These are phyloP conservation scores for Phellopilus nigrolimitatus DNA, from an alignment of 1,284 basidiomycete species.

Conservation along the genomic window DNA sequence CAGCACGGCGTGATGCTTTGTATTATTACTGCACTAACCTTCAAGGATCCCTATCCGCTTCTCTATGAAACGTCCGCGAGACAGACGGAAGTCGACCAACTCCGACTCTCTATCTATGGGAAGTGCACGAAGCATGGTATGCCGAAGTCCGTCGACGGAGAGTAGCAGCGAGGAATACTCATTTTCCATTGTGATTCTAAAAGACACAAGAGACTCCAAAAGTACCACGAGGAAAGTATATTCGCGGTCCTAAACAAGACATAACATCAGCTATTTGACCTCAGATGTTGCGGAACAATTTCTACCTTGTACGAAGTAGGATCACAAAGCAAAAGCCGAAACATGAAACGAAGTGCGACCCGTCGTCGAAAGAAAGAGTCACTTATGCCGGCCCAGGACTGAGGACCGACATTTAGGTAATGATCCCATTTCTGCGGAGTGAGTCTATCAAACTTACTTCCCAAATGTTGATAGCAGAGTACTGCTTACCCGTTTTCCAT, in stretches of 20 bases:
- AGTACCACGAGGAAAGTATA: slow-evolving; percentile 55
- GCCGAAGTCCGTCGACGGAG: slow-evolving; percentile 46
- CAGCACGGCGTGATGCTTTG: too few relatives aligned
- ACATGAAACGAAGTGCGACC: slow-evolving; percentile 67
- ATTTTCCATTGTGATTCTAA: slow-evolving; percentile 51
- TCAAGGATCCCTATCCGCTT: slow-evolving; percentile 6
- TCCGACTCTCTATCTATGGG: slow-evolving; percentile 18
- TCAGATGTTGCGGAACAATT: slow-evolving; percentile 17
- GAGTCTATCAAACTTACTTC: neutral
- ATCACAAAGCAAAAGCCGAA: slow-evolving; percentile 60
- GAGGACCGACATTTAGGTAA: slow-evolving; percentile 52
- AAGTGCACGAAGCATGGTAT: slow-evolving; percentile 43
- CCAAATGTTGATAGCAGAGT: slow-evolving; percentile 18
- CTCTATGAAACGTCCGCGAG: slow-evolving; percentile 6
- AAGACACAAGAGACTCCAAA: slow-evolving; percentile 51
- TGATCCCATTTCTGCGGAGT: slow-evolving; percentile 56
- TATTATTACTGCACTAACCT: slow-evolving; percentile 4
- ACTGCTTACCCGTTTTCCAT: slow-evolving; percentile 43
- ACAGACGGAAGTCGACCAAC: slow-evolving; percentile 7
- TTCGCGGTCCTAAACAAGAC: slow-evolving; percentile 38
- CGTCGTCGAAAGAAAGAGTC: slow-evolving; percentile 52
- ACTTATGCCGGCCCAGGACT: slow-evolving; percentile 58
- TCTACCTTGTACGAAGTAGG: slow-evolving; percentile 58
- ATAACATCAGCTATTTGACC: neutral
- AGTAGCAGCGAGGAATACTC: slow-evolving; percentile 51